Percentiles rank a stretch among this genome's conserved stretches.
phyloP scores from a whole-genome alignment of 129 eudicot genomes.

The Ambrosia artemisiifolia region DNA sequence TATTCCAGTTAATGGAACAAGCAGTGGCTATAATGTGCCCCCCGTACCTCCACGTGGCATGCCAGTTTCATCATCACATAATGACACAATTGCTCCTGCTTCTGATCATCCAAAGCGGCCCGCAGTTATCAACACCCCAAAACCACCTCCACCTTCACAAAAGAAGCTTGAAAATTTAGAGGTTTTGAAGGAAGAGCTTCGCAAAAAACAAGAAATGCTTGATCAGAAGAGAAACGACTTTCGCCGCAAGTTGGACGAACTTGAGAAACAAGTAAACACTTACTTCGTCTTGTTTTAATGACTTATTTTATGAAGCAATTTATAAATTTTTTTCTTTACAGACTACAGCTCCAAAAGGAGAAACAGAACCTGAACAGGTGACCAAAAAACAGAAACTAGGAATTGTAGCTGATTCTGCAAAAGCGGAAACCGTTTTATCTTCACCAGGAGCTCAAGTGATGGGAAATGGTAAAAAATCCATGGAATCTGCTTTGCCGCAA shows the following conservation, averaged over 20 bases:
- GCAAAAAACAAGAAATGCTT: constrained; percentile 94
- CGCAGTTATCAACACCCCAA: constrained; percentile 39
- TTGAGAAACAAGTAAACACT: constrained; percentile 66
- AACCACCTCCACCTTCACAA: constrained; percentile 52
- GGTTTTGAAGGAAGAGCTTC: constrained; percentile 85
- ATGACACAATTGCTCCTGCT: constrained; percentile 34
- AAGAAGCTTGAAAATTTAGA: constrained; percentile 87
- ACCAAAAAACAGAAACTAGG: constrained; percentile 55
- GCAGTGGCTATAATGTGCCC: constrained; percentile 36
- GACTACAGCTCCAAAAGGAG: constrained; percentile 67
- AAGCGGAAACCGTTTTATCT: constrained; percentile 32
- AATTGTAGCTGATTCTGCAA: constrained; percentile 28
- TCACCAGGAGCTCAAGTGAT: constrained; percentile 34
- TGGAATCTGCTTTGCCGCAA: constrained; percentile 30
- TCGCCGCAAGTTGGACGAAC: constrained; percentile 62
- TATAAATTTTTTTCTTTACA: constrained; percentile 28
- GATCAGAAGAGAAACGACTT: constrained; percentile 83
- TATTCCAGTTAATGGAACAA: constrained; percentile 50
- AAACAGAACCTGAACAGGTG: constrained; percentile 47
- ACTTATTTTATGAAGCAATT: neutral
- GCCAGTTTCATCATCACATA: constrained; percentile 35
- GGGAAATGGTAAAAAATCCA: constrained; percentile 27
- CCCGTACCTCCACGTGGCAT: constrained; percentile 33
- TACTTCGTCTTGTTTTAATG: neutral
- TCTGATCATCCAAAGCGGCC: constrained; percentile 49